These are phyloP conservation scores for Sabuloglossum arenarium DNA, from an alignment of 495 filamentous ascomycete species.

Conservation along the genomic window DNA sequence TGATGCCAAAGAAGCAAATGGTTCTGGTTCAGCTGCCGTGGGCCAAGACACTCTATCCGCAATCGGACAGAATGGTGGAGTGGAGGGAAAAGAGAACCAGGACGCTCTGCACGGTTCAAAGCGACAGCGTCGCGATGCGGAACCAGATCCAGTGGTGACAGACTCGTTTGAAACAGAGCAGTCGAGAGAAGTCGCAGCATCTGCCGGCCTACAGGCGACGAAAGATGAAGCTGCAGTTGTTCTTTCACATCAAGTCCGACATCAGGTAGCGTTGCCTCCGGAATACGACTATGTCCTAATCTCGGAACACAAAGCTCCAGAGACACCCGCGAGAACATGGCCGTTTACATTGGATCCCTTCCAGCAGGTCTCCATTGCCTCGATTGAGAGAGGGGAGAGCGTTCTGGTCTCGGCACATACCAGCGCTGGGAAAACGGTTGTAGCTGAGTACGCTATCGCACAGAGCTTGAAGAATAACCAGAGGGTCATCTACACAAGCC, in stretches of 20 bases:
- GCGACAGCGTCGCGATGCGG: slow-evolving; percentile 50
- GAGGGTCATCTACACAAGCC: slow-evolving; percentile 96
- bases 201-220: slow-evolving; percentile 56
- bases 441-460: slow-evolving; percentile 95
- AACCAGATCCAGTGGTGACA: slow-evolving; percentile 64
- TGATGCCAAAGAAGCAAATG: slow-evolving; percentile 33
- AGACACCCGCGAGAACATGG: slow-evolving; percentile 62
- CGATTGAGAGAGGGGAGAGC: slow-evolving; percentile 88
- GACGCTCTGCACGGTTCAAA: slow-evolving; percentile 39
- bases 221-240: slow-evolving; percentile 47
- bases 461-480: slow-evolving; percentile 94
- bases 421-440: slow-evolving; percentile 92
- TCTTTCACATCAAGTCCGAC: slow-evolving; percentile 88
- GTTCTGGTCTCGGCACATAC: slow-evolving; percentile 94
- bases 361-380: slow-evolving; percentile 77
- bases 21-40: slow-evolving; percentile 14
- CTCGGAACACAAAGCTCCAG: slow-evolving; percentile 69
- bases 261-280: slow-evolving; percentile 87
- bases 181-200: slow-evolving; percentile 66
- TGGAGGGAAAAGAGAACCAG: slow-evolving; percentile 6
- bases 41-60: background rate
- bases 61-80: background rate
- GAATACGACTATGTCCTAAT: slow-evolving; percentile 88
- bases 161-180: slow-evolving; percentile 94
- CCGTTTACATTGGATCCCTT: slow-evolving; percentile 91